phyloP scores from a whole-genome alignment of 179 eudicot genomes.

The Silene noctiflora region DNA sequence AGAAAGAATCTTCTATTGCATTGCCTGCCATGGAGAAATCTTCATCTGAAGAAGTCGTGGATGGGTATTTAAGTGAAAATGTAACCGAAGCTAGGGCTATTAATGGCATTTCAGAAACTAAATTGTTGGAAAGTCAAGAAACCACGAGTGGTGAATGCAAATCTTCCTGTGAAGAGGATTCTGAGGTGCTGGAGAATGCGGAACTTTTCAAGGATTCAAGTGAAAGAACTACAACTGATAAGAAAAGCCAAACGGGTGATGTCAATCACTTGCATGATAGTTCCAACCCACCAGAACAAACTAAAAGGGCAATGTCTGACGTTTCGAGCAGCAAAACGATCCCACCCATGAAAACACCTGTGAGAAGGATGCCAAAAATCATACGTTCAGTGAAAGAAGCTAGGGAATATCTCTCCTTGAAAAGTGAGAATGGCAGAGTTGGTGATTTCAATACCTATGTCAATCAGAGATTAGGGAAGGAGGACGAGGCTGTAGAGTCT shows the following conservation, averaged over 20 bases:
- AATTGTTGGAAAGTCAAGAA: slow-evolving; percentile 9
- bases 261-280: slow-evolving; percentile 12
- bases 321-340: slow-evolving; percentile 25
- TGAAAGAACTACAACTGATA: slow-evolving; percentile 13
- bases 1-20: slow-evolving; percentile 15
- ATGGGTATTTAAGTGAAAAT: slow-evolving; percentile 20
- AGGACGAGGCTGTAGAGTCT: slow-evolving; percentile 21
- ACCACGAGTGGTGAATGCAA: slow-evolving; percentile 9
- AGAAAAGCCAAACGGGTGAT: slow-evolving; percentile 10
- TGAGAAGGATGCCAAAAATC: slow-evolving; percentile 48
- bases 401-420: slow-evolving; percentile 67
- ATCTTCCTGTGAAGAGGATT: slow-evolving; percentile 14
- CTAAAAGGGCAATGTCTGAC: slow-evolving; percentile 21
- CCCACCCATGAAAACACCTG: slow-evolving; percentile 21
- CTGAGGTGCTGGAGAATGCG: slow-evolving; percentile 23
- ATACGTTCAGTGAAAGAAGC: slow-evolving; percentile 81
- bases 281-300: slow-evolving; percentile 13
- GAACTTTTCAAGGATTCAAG: slow-evolving; percentile 17
- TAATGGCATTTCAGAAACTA: slow-evolving; percentile 22
- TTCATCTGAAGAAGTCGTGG: slow-evolving; percentile 18
- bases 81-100: slow-evolving; percentile 13
- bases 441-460: slow-evolving; percentile 19
- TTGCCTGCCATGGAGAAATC: slow-evolving; percentile 19
- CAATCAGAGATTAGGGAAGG: slow-evolving; percentile 26
- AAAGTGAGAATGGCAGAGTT: slow-evolving; percentile 24